phyloP scores from a whole-genome alignment of 345 rosid genomes.

The Camelina laxa region DNA sequence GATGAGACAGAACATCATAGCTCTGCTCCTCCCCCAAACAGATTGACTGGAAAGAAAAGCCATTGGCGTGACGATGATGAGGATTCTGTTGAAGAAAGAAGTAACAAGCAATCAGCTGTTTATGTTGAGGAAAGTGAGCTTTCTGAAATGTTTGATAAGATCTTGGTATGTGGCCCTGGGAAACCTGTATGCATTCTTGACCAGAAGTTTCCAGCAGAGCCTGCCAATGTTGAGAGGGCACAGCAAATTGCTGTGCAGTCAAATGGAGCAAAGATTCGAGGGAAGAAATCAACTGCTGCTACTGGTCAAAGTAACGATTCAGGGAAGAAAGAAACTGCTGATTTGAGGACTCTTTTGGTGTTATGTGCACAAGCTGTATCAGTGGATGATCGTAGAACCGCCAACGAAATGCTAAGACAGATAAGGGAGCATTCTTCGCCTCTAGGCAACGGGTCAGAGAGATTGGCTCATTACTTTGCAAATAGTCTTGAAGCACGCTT shows the following conservation, averaged over 20 bases:
- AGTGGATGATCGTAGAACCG: slow-evolving; percentile 63
- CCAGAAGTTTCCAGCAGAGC: slow-evolving; percentile 36
- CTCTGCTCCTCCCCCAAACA: slow-evolving; percentile 31
- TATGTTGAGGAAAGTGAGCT: slow-evolving; percentile 52
- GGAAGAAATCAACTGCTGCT: slow-evolving; percentile 48
- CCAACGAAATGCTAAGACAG: slow-evolving; percentile 70
- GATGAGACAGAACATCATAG: slow-evolving; percentile 40
- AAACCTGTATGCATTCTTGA: slow-evolving; percentile 12
- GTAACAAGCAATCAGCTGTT: slow-evolving; percentile 61
- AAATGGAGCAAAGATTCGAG: slow-evolving; percentile 50
- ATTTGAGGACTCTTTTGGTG: slow-evolving; percentile 71
- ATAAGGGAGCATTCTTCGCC: slow-evolving; percentile 74
- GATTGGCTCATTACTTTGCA: slow-evolving; percentile 82
- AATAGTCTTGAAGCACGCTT: slow-evolving; percentile 82
- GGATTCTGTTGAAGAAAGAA: slow-evolving; percentile 57
- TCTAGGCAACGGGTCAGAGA: slow-evolving; percentile 69
- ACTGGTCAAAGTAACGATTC: slow-evolving; percentile 7
- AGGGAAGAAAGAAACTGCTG: slow-evolving; percentile 59
- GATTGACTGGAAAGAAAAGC: slow-evolving; percentile 60
- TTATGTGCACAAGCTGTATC: slow-evolving; percentile 85
- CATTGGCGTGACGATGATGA: slow-evolving; percentile 53
- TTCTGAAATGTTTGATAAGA: slow-evolving; percentile 72
- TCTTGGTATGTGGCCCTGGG: slow-evolving; percentile 45
- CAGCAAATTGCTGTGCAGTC: slow-evolving; percentile 43
- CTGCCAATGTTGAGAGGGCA: slow-evolving; percentile 18